Percentiles rank a stretch among this genome's conserved stretches.
These are phyloP conservation scores for Ormosia emarginata DNA, from an alignment of 306 rosid species.

Conservation along the genomic window DNA sequence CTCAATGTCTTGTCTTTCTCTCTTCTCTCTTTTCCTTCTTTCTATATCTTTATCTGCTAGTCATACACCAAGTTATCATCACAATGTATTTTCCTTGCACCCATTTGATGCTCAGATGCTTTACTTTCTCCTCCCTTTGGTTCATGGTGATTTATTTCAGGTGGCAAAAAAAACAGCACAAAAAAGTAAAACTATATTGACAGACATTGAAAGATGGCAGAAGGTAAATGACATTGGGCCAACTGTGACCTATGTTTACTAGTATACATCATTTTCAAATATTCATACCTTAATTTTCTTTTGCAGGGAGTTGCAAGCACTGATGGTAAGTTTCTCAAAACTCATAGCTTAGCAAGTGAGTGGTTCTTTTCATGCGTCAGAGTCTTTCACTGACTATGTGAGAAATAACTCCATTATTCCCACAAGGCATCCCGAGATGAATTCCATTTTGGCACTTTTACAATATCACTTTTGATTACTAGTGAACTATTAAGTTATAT, in stretches of 20 bases:
- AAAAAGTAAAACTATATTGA: constrained; percentile 76
- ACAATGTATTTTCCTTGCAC: background rate
- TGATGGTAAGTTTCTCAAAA: constrained; percentile 68
- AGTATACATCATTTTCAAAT: background rate
- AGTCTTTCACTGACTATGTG: constrained; percentile 5
- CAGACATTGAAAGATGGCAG: constrained; percentile 98
- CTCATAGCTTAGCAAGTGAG: background rate
- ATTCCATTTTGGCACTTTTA: background rate
- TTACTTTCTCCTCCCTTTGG: background rate
- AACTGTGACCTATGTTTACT: background rate
- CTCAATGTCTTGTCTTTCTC: background rate
- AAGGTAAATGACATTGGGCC: constrained; percentile 54
- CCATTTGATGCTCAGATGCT: background rate
- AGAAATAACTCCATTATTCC: background rate
- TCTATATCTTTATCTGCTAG: background rate
- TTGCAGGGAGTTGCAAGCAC: constrained; percentile 92
- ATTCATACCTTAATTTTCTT: constrained; percentile 21
- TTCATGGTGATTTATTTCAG: constrained; percentile 43
- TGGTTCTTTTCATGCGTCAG: background rate
- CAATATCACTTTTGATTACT: background rate
- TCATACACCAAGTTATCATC: background rate
- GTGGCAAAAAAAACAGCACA: constrained; percentile 96
- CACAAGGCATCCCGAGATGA: background rate
- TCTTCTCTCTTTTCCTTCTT: background rate
- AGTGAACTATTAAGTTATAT: background rate